Evolutionary conservation across 2,329 filamentous ascomycete genomes (phyloP).

Genomic region (Coniochaeta sp.): DNA sequence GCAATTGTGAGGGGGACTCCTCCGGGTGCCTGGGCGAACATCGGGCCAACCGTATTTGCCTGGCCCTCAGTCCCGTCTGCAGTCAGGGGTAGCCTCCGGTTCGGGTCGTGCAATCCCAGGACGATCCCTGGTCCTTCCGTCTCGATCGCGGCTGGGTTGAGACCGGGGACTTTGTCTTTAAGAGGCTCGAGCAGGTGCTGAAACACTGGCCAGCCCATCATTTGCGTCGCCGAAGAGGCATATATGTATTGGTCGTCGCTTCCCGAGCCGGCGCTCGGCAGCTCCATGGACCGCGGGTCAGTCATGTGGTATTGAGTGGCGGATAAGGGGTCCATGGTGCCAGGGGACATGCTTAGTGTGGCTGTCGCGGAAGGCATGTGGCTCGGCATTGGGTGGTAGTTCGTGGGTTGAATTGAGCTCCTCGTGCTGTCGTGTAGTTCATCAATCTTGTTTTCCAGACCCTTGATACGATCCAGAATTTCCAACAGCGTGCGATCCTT

Average conservation of each 20-base stretch:
- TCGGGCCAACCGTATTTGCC: constrained; percentile 4
- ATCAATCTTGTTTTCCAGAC: constrained; percentile 50
- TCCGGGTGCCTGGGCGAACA: not conserved
- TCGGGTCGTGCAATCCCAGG: constrained; percentile 19
- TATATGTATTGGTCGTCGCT: constrained; percentile 22
- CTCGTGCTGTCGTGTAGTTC: constrained; percentile 23
- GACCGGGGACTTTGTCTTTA: constrained; percentile 21
- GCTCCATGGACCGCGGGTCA: not conserved
- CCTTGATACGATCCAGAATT: constrained; percentile 49
- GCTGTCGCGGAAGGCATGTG: not conserved
- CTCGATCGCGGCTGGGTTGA: constrained; percentile 24
- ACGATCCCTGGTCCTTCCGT: constrained; percentile 29
- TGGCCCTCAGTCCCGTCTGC: not conserved
- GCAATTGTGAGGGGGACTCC: constrained; percentile 6
- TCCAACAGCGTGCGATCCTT: constrained; percentile 58
- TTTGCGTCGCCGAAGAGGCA: constrained; percentile 38
- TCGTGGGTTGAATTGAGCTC: not conserved
- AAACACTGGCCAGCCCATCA: constrained; percentile 42
- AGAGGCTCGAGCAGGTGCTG: constrained; percentile 29
- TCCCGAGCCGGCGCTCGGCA: not conserved
- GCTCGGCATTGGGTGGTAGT: not conserved
- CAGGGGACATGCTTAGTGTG: not conserved
- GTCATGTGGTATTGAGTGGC: not conserved
- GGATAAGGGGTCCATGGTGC: not conserved
- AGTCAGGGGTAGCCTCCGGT: not conserved